Evolutionary conservation across 1,284 basidiomycete genomes (phyloP).

Genomic region (Cryptococcus sp.): DNA sequence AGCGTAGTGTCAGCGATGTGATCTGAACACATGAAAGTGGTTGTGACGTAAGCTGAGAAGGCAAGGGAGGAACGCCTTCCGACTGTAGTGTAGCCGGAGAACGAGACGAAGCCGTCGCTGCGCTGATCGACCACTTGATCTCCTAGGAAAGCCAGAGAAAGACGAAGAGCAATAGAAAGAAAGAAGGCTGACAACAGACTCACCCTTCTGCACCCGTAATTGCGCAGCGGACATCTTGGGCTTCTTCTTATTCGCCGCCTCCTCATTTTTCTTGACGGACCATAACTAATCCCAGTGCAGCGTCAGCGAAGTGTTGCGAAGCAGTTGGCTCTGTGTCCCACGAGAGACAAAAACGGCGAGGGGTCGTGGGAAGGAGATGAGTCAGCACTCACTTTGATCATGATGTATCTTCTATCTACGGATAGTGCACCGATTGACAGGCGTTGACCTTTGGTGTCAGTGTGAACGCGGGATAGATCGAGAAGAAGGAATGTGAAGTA

Average conservation of each 20-base stretch:
- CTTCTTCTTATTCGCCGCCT: conserved; percentile 90
- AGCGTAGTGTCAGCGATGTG: background rate
- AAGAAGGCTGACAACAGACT: conserved; percentile 24
- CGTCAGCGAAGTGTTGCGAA: background rate
- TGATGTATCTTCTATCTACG: conserved; percentile 19
- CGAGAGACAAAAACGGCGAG: background rate
- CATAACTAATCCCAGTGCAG: conserved; percentile 69
- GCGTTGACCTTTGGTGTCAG: too few species aligned
- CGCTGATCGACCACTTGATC: too few species aligned
- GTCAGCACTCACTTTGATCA: conserved; percentile 57
- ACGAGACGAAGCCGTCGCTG: too few species aligned
- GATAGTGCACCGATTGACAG: too few species aligned
- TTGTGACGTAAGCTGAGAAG: background rate
- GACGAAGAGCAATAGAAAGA: background rate
- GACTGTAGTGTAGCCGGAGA: background rate
- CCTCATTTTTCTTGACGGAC: conserved; percentile 93
- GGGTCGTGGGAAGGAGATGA: background rate
- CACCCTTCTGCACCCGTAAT: conserved; percentile 97
- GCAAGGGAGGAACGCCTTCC: background rate
- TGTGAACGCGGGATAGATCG: too few species aligned
- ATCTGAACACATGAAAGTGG: background rate
- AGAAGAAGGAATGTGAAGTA: too few species aligned
- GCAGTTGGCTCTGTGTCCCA: background rate
- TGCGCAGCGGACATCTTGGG: conserved; percentile 97
- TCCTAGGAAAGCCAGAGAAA: background rate